A percentile compares a stretch with the other conserved stretches of the same genome.
Evolutionary conservation across 768 basidiomycete species (phyloP).

Genomic region (Suillus sp.): DNA sequence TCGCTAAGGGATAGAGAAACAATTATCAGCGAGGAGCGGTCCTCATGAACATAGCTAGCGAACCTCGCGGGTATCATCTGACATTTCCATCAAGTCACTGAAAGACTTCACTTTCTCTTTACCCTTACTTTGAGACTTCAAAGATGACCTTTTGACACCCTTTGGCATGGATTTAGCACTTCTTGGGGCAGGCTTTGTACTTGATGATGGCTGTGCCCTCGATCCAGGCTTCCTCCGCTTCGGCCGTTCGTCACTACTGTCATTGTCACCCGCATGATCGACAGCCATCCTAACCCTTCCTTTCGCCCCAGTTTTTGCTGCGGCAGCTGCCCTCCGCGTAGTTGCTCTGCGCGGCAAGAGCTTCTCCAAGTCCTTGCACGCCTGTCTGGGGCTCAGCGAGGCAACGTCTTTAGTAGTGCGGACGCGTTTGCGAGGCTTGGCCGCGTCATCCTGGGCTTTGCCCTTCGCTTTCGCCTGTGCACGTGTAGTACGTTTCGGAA

Average conservation of each 20-base stretch:
- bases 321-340: slow-evolving; percentile 27
- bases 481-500: slow-evolving; percentile 11
- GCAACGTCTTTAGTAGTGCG: not conserved
- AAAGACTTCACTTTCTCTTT: slow-evolving; percentile 29
- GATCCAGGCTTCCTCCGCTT: slow-evolving; percentile 20
- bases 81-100: slow-evolving; percentile 30
- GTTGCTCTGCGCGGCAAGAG: slow-evolving; percentile 29
- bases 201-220: slow-evolving; percentile 17
- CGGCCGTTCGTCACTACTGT: slow-evolving; percentile 21
- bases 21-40: slow-evolving; percentile 3
- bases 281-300: slow-evolving; percentile 13
- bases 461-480: slow-evolving; percentile 17
- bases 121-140: slow-evolving; percentile 12
- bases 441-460: not conserved
- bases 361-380: slow-evolving; percentile 12
- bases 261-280: slow-evolving; percentile 20
- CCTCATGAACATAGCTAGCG: not conserved
- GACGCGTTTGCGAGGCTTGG: slow-evolving; percentile 18
- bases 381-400: slow-evolving; percentile 4
- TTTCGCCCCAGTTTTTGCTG: slow-evolving; percentile 16
- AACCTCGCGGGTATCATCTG: slow-evolving; percentile 35
- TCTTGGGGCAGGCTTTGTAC: slow-evolving; percentile 17
- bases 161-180: slow-evolving; percentile 18
- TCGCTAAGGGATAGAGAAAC: slow-evolving; percentile 29
- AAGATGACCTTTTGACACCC: not conserved